A percentile compares a stretch with the other conserved stretches of the same genome.
Conservation (phyloP, 371 early-diverging fungal species). For the Dentiscutata heterogama region DNA sequence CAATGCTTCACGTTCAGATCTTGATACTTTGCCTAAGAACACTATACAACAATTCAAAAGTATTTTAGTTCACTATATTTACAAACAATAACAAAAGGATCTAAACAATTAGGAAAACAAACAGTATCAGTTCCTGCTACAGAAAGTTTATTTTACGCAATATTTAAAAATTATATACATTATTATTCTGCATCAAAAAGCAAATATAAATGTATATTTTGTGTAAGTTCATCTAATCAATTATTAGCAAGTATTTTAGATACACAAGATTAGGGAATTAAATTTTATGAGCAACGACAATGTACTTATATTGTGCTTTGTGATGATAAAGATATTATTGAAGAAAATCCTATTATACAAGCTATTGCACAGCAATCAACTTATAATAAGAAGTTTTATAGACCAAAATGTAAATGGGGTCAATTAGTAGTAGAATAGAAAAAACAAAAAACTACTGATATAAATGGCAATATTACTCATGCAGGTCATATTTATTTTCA, state of each 20-base stretch:
- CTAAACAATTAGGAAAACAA: slow-evolving; percentile 8
- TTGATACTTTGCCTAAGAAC: not conserved
- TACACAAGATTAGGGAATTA: not conserved
- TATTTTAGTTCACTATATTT: slow-evolving; percentile 19
- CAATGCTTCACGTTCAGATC: not conserved
- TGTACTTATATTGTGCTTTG: not conserved
- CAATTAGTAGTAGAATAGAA: slow-evolving; percentile 1
- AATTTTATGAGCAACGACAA: not conserved
- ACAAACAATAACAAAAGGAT: not conserved
- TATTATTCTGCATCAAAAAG: not conserved
- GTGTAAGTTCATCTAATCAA: not conserved
- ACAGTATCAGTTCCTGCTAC: not conserved
- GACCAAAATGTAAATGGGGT: not conserved
- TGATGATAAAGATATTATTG: not conserved
- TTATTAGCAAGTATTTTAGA: slow-evolving; percentile 1
- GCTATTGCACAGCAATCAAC: not conserved
- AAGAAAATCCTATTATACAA: slow-evolving; percentile 4
- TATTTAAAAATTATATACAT: not conserved
- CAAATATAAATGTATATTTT: not conserved
- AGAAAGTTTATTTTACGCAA: too few species aligned
- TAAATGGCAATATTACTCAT: not conserved
- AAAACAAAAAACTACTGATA: not conserved
- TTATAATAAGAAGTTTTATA: not conserved
- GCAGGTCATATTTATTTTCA: too few species aligned
- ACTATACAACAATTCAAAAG: not conserved